Percentiles rank a stretch among this genome's conserved stretches.
Conservation (phyloP, 352 stramenopile species). For the Globisporangium recalcitrans region DNA sequence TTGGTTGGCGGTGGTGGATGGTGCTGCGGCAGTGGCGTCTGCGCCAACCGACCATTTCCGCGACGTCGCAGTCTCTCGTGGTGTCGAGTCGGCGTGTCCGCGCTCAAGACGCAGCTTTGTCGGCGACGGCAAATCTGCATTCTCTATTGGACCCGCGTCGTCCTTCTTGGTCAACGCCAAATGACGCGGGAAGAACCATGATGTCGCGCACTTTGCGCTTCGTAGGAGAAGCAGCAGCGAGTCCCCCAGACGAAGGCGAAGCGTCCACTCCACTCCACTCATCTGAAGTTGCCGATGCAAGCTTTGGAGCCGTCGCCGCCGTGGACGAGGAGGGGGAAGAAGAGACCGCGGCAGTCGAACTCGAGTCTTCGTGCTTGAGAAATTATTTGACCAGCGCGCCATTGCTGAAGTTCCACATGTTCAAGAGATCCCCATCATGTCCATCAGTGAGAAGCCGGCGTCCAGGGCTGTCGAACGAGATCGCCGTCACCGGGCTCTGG, state of each 20-base stretch:
- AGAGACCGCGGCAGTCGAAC: not conserved
- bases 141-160: constrained; percentile 31
- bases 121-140: constrained; percentile 44
- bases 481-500: constrained; percentile 64
- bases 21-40: not conserved
- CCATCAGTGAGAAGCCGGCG: constrained; percentile 74
- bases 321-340: constrained; percentile 10
- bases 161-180: constrained; percentile 56
- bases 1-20: not conserved
- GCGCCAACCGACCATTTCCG: not conserved
- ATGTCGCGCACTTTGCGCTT: constrained; percentile 59
- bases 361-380: constrained; percentile 46
- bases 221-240: constrained; percentile 2
- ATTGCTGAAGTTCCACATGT: constrained; percentile 91
- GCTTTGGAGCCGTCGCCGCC: constrained; percentile 7
- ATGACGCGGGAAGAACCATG: constrained; percentile 52
- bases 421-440: constrained; percentile 70
- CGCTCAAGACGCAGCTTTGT: constrained; percentile 28
- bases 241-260: not conserved
- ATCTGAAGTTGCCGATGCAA: not conserved
- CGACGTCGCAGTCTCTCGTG: not conserved
- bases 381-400: constrained; percentile 82
- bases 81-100: constrained; percentile 8
- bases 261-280: not conserved
- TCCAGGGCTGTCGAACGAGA: constrained; percentile 78